Evolutionary conservation across 805 yeast species (phyloP).

Genomic region (Pichia scutulata): DNA sequence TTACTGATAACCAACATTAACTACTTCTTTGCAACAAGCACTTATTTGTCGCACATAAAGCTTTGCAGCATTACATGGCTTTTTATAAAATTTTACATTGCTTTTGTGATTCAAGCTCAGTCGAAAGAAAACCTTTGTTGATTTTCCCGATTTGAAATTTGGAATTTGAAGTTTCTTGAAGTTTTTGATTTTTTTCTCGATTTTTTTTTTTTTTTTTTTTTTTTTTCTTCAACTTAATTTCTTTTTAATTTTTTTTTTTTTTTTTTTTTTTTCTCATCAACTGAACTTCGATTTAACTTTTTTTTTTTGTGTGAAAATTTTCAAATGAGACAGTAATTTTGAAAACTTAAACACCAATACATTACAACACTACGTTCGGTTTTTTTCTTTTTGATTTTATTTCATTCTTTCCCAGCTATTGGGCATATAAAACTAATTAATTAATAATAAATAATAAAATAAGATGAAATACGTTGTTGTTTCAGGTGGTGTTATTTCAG

Average conservation of each 20-base stretch:
- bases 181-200: too few species aligned
- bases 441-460: background rate
- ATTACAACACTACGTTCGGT: too few species aligned
- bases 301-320: background rate
- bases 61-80: too few species aligned
- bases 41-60: too few species aligned
- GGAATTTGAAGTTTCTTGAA: too few species aligned
- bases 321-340: background rate
- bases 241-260: background rate
- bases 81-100: too few species aligned
- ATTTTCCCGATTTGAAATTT: too few species aligned
- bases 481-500: conserved; percentile 98
- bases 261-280: background rate
- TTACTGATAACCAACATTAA: too few species aligned
- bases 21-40: too few species aligned
- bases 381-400: background rate
- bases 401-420: conserved; percentile 13
- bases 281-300: too few species aligned
- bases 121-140: too few species aligned
- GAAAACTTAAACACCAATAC: background rate
- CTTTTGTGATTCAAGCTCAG: too few species aligned
- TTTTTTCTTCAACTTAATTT: background rate
- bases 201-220: background rate
- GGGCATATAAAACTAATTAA: background rate
- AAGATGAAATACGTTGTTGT: conserved; percentile 97